Evolutionary conservation across 345 rosid genomes (phyloP), one percentile per base, ranked within the genome.

Genomic region (Aquilaria malaccensis): DNA sequence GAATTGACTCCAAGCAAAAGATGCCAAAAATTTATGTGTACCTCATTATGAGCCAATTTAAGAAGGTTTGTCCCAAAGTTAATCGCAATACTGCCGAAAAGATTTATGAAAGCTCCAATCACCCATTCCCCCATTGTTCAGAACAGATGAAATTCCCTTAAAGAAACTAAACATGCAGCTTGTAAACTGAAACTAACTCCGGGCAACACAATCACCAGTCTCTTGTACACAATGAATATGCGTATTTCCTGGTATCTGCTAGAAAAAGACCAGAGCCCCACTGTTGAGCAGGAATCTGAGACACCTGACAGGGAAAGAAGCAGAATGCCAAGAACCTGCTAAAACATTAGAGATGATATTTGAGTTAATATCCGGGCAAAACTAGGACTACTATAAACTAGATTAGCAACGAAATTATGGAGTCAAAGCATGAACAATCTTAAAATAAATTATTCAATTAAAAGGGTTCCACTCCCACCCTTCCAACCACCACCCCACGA

Each of bases 1-100:
- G 30, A 37, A 37, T 4, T 11, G 22, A 59, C 10, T 45, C 7
- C 30, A 50, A 1, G 9, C 32, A 7, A 13, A 7, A 22, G 54
- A 43, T 10, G n/a, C 30, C 54, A 11, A 50, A 48, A 52, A 37
- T 5, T 4, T 37, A 3, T 37, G 43, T 0, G 43, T 52, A 94
- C 99, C 95, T 94, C 92, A 71, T 78, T 83, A 65, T 94, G 99
- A 46, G 97, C 99, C 71, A 94, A 72, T 82, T 94, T 94, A 59
- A 94, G 95, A 79, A 94, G 99, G 64, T 94, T 94, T 30, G 99
- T 94, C 61, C 99, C 99, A 53, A 94, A 90, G 78, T 94, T 94
- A 67, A 94, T 94, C 76, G 97, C 97, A 74, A 94, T 86, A 68
- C 99, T 94, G 64, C 99, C 99, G 61, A 94, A 72, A 56, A 94